These are phyloP conservation scores for Fusarium chlamydosporum DNA, from an alignment of 2,329 filamentous ascomycete species.

Conservation along the genomic window DNA sequence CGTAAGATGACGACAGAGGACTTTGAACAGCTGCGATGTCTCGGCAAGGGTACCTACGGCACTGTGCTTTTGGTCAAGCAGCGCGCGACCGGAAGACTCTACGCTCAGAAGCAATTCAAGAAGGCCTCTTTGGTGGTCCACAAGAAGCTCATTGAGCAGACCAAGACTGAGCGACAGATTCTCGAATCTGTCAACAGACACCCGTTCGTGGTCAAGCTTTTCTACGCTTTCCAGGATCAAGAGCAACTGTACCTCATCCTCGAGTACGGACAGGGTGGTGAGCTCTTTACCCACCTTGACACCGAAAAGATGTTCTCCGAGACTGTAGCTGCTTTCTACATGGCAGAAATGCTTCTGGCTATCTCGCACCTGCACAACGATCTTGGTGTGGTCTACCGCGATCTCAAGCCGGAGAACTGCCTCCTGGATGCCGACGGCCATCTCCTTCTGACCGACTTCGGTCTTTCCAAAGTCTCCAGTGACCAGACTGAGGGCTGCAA, in stretches of 20 bases:
- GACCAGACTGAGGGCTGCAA: slow-evolving; percentile 77
- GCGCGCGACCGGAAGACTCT: slow-evolving; percentile 85
- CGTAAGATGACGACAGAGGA: slow-evolving; percentile 94
- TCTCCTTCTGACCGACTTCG: slow-evolving; percentile 95
- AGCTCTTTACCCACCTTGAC: slow-evolving; percentile 94
- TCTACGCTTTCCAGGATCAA: slow-evolving; percentile 97
- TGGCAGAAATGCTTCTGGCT: slow-evolving; percentile 97
- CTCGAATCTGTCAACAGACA: slow-evolving; percentile 96
- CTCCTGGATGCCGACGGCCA: slow-evolving; percentile 92
- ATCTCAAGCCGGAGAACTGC: slow-evolving; percentile 98
- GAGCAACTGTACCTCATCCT: slow-evolving; percentile 98
- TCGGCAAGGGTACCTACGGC: slow-evolving; percentile 96
- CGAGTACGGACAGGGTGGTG: slow-evolving; percentile 96
- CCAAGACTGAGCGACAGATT: slow-evolving; percentile 95
- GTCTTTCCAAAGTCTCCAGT: slow-evolving; percentile 92
- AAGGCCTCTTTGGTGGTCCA: slow-evolving; percentile 96
- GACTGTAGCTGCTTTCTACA: slow-evolving; percentile 92
- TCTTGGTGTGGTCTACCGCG: slow-evolving; percentile 94
- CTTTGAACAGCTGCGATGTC: slow-evolving; percentile 90
- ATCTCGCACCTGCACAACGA: slow-evolving; percentile 93
- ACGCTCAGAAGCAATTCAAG: slow-evolving; percentile 98
- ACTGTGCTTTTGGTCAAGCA: slow-evolving; percentile 96
- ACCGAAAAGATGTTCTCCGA: slow-evolving; percentile 97
- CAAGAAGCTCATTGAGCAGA: slow-evolving; percentile 96
- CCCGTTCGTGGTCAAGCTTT: slow-evolving; percentile 97